Conservation (phyloP, 2,329 filamentous ascomycete species). For the Dendryphion nanum region DNA sequence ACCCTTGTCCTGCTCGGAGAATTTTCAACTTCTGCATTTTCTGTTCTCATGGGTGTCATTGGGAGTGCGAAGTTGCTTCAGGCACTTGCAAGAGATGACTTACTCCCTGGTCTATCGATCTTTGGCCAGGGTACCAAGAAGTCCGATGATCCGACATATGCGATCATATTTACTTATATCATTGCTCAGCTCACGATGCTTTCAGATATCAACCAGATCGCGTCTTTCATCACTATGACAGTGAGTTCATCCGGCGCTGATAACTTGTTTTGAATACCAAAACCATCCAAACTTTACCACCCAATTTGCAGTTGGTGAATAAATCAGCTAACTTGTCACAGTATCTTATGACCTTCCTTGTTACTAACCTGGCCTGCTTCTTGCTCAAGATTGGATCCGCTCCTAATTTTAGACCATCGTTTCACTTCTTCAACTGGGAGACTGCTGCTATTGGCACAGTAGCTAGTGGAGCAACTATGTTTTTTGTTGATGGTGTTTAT, state of each 20-base stretch:
- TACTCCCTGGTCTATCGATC: slow-evolving; percentile 71
- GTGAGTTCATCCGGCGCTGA: neutral
- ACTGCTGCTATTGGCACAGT: slow-evolving; percentile 73
- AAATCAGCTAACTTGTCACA: slow-evolving; percentile 1
- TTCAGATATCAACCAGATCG: slow-evolving; percentile 82
- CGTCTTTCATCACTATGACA: slow-evolving; percentile 86
- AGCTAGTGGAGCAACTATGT: slow-evolving; percentile 79
- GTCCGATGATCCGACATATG: slow-evolving; percentile 72
- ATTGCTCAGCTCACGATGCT: slow-evolving; percentile 79
- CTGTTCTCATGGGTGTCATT: slow-evolving; percentile 82
- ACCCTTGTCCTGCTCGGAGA: slow-evolving; percentile 76
- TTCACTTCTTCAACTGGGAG: slow-evolving; percentile 86
- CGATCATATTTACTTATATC: slow-evolving; percentile 72
- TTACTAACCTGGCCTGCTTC: slow-evolving; percentile 86
- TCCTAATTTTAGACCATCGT: slow-evolving; percentile 84
- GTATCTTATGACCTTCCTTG: slow-evolving; percentile 88
- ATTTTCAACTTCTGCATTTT: slow-evolving; percentile 80
- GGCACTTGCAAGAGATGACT: slow-evolving; percentile 73
- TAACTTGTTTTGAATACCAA: too few relatives aligned
- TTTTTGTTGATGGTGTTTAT: slow-evolving; percentile 82
- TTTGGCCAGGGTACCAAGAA: slow-evolving; percentile 73
- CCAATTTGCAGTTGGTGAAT: neutral
- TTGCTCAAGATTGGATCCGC: slow-evolving; percentile 82
- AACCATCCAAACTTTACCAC: neutral
- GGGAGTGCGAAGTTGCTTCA: slow-evolving; percentile 82